Percentiles rank a stretch among this genome's conserved stretches.
These are phyloP conservation scores for Ophiocordyceps unilateralis DNA, from an alignment of 2,329 filamentous ascomycete genomes.

Conservation along the genomic window DNA sequence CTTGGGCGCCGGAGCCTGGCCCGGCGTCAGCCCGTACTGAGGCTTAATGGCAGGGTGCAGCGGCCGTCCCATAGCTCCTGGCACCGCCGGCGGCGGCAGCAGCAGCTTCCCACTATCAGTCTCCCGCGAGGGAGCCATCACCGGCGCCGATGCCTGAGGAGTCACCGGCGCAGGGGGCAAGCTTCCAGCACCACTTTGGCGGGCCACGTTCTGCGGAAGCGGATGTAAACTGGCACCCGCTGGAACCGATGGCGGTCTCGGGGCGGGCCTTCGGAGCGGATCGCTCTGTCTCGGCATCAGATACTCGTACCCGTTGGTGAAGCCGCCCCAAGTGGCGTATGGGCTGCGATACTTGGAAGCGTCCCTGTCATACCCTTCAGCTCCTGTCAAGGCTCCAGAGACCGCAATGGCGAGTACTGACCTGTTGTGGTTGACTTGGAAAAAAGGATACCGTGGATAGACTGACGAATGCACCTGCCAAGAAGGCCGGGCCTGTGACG, in stretches of 20 bases:
- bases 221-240: not conserved
- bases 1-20: slow-evolving; percentile 9
- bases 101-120: slow-evolving; percentile 3
- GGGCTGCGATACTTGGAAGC: slow-evolving; percentile 40
- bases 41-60: not conserved
- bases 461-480: slow-evolving; percentile 22
- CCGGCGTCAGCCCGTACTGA: slow-evolving; percentile 4
- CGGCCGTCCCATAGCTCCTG: not conserved
- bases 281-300: slow-evolving; percentile 18
- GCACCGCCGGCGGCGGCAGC: slow-evolving; percentile 3
- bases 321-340: slow-evolving; percentile 38
- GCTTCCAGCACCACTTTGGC: not conserved
- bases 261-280: slow-evolving; percentile 10
- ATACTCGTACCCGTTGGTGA: slow-evolving; percentile 42
- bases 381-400: not conserved
- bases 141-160: not conserved
- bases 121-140: slow-evolving; percentile 2
- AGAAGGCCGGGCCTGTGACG: slow-evolving; percentile 11
- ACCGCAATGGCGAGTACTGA: slow-evolving; percentile 11
- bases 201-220: not conserved
- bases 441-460: slow-evolving; percentile 38
- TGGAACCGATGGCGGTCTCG: slow-evolving; percentile 2
- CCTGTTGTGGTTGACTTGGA: slow-evolving; percentile 43
- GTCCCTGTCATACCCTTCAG: slow-evolving; percentile 21
- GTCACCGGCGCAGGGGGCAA: not conserved